Base-by-base conservation (phyloP, 345 rosid species). In the Brassica juncea region DNA sequence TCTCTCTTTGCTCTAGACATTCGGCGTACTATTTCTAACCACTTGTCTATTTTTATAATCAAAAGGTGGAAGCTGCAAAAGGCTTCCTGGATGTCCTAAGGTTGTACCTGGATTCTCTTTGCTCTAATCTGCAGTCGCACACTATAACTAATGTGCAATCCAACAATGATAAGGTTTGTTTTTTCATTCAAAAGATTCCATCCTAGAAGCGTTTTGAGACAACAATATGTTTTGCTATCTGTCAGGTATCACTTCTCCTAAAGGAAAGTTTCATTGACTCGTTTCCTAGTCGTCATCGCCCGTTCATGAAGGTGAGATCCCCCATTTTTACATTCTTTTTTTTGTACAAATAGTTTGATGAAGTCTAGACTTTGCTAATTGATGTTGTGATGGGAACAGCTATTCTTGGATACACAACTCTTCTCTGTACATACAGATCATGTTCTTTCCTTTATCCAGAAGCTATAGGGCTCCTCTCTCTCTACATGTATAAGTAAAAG, bases 71-170 rank as follows among this genome's bases (percentile, higher is more conserved):
- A 82, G 99, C 99, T 74, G 95, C 97, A 73, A 90, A 88, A 80
- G 95, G 88, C 57, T 94, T 94, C 81, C 77, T 94, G 25, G 11
- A 54, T 73, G 94, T 89, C 71, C 73, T 92, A 82, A 90, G 94
- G 86, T 77, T 82, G 4, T 94, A 94, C 83, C 47, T 92, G 79
- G 94, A 91, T 84, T 87, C 92, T 42, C 99, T 94, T 76, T 92
- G 95, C 84, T 86, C 92, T 65, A 94, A 91, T 85, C 83, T 94
- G 49, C 97, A 95, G 2, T 94, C 99, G 0, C 97, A 94, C 73
- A 94, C 99, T 47, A 94, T 94, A 65, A 94, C 99, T 77, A 92
- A 94, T 82, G 99, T 94, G 59, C 99, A 94, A 75, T 94, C 97
- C 71, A 94, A 94, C 76, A 92, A 92, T 21, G 99, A 92, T 72